A percentile compares a stretch with the other conserved stretches of the same genome.
Conservation (phyloP, 1,139 yeast species). For the Wickerhamiella infanticola region DNA sequence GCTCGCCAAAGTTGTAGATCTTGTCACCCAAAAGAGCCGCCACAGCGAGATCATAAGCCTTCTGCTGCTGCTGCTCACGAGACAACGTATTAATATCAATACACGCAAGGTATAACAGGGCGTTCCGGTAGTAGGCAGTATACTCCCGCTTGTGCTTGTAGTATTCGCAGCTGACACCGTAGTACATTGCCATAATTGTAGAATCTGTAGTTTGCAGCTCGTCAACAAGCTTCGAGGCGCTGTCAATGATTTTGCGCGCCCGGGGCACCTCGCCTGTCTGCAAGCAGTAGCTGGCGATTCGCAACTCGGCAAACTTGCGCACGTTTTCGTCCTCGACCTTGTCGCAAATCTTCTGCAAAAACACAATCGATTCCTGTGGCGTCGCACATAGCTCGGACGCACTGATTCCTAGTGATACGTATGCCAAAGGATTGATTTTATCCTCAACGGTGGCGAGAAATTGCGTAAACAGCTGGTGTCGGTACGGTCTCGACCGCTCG, state of each 20-base stretch:
- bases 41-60: conserved; percentile 70
- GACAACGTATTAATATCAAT: conserved; percentile 34
- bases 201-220: conserved; percentile 46
- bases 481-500: conserved; percentile 36
- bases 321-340: conserved; percentile 38
- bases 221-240: conserved; percentile 44
- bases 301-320: conserved; percentile 51
- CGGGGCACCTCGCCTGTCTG: conserved; percentile 41
- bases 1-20: conserved; percentile 91
- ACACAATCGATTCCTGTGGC: conserved; percentile 38
- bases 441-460: conserved; percentile 53
- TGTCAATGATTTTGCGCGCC: conserved; percentile 56
- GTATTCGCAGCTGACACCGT: conserved; percentile 64
- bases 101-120: conserved; percentile 48
- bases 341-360: conserved; percentile 37
- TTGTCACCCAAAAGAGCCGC: conserved; percentile 85
- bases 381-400: conserved; percentile 35
- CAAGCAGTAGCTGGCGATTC: conserved; percentile 59
- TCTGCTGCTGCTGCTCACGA: conserved; percentile 35
- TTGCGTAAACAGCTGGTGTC: conserved; percentile 53
- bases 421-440: conserved; percentile 64
- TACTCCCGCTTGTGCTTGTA: conserved; percentile 64
- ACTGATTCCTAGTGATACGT: conserved; percentile 56
- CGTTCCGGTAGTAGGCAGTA: conserved; percentile 59
- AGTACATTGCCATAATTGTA: conserved; percentile 68